Base-by-base conservation (phyloP, 192 early-diverging fungal genomes). In the Coemansia sp. region DNA sequence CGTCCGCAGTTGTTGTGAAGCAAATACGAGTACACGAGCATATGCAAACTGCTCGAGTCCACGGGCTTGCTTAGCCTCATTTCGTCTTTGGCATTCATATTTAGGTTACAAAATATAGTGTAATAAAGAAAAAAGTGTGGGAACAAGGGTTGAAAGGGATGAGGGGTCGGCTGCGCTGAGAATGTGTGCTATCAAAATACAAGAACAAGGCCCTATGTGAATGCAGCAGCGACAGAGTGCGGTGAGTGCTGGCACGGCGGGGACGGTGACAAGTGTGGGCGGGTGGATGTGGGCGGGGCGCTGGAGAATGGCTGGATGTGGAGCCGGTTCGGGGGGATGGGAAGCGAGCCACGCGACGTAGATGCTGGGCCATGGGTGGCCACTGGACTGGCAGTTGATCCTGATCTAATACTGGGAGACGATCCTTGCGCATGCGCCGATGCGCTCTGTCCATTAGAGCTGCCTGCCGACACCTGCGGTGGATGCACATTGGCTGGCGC, bases 1-100 rank as follows among this genome's bases (percentile, higher is more conserved):
- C 72, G 65, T 1, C 72, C 77, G 47, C 66, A 75, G 52, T 80
- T 80, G 61, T 67, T 80, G 57, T 80, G 77, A 11, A 80, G 65
- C 39, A 80, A 52, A 53, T 68, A 80, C 10, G 72, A 67, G 63
- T 80, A 80, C 1, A 80, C 72, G 7, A 80, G 65, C 48, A 75
- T 50, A 54, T 80, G 77, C 22, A 80, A 58, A 16, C 55, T 60
- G 59, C 66, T 62, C 27, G 72, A 60, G 49, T 80, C 69, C 14
- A 69, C 71, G 3, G 72, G 50, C 17, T 64, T 58, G 27, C 47
- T 29, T 12, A 45, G 16, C 41, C 41, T 51, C 11, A 54, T 16
- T 45, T 68, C 58, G 31, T 53, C 61, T 17, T 45, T 29, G 0
- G 21, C 14, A 9, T 35, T 49, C 37, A 27, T 35, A 8, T 8